A percentile compares a stretch with the other conserved stretches of the same genome.
Evolutionary conservation across 192 early-diverging fungal genomes (phyloP).

Genomic region (Coemansia sp.): DNA sequence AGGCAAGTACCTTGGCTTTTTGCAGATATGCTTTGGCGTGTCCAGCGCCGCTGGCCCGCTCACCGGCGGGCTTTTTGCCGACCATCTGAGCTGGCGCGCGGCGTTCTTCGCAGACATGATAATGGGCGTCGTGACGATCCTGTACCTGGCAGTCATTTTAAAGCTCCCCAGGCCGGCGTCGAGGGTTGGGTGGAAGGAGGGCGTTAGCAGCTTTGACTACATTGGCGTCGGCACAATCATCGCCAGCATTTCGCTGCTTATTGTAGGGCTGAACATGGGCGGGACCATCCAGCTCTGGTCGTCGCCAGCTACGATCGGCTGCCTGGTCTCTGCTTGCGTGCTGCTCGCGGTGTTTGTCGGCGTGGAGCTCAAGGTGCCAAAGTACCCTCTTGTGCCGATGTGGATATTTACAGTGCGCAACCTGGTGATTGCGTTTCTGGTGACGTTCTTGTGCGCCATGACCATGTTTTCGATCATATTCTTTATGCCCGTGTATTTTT

Average conservation of each 20-base stretch:
- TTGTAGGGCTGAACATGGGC: slow-evolving; percentile 74
- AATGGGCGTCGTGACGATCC: slow-evolving; percentile 59
- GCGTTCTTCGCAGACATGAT: slow-evolving; percentile 81
- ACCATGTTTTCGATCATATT: slow-evolving; percentile 56
- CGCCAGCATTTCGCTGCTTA: slow-evolving; percentile 57
- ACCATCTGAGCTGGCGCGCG: slow-evolving; percentile 56
- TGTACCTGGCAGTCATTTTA: slow-evolving; percentile 55
- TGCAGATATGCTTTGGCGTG: slow-evolving; percentile 55
- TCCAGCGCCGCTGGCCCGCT: slow-evolving; percentile 60
- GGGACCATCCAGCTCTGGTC: slow-evolving; percentile 62
- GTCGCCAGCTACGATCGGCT: slow-evolving; percentile 53
- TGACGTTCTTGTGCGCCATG: slow-evolving; percentile 47
- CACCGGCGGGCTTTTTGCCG: slow-evolving; percentile 59
- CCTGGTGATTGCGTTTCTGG: slow-evolving; percentile 33
- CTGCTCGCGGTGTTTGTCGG: slow-evolving; percentile 55
- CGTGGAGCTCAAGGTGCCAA: slow-evolving; percentile 58
- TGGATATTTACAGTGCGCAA: slow-evolving; percentile 59
- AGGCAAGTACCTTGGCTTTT: slow-evolving; percentile 68
- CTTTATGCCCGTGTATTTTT: slow-evolving; percentile 67
- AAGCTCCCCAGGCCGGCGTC: slow-evolving; percentile 50
- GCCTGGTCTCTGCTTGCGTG: slow-evolving; percentile 35
- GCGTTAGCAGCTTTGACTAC: slow-evolving; percentile 58
- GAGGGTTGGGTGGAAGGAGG: slow-evolving; percentile 18
- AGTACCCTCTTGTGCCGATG: slow-evolving; percentile 63
- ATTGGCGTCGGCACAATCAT: slow-evolving; percentile 58